Evolutionary conservation across 2,329 filamentous ascomycete species (phyloP), one percentile per base, ranked within the genome.

Genomic region (Rhinocladiella similis): DNA sequence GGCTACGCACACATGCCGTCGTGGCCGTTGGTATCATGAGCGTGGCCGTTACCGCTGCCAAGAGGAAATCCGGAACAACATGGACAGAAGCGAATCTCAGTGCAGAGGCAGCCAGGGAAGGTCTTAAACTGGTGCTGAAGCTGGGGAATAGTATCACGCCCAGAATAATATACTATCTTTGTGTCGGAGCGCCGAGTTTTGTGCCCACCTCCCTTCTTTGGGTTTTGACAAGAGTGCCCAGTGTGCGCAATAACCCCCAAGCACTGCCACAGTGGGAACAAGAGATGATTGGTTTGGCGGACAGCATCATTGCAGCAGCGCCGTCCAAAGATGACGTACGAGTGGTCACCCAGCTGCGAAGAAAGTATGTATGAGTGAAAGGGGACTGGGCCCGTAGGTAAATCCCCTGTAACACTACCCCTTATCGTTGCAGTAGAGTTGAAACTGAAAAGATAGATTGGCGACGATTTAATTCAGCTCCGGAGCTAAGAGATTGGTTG

Each of bases 1-100:
- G 52, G 52, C 46, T 54, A 54, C 52, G 52, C 46, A 54, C 52
- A 54, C 52, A 54, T 43, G 52, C 52, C 52, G 52, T 22, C 46
- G 14, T 54, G 14, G 52, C 43, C 52, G 45, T 54, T 7, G 52
- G 52, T 20, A n/a, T 49, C 18, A 49, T 54, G 52, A 50, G 52
- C 36, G 42, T 42, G 50, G 22, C 42, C 42, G 42, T 53, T 47
- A 42, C 50, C 14, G 50, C 50, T 39, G 10, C 50, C 50, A 53
- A 53, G 16, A 53, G 19, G 50, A 53, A 53, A 18, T 53, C 50
- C 41, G 50, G 50, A 47, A 6, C 47, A 42, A 36, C 50, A 22
- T 53, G 50, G 50, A 42, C 25, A 47, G 50, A 53, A 53, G 50
- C 50, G 47, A 18, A 19, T 5, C 50, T 53, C 10, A 53, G 29